phyloP scores from a whole-genome alignment of 139 green algal species.

The Tetradesmus obliquus region DNA sequence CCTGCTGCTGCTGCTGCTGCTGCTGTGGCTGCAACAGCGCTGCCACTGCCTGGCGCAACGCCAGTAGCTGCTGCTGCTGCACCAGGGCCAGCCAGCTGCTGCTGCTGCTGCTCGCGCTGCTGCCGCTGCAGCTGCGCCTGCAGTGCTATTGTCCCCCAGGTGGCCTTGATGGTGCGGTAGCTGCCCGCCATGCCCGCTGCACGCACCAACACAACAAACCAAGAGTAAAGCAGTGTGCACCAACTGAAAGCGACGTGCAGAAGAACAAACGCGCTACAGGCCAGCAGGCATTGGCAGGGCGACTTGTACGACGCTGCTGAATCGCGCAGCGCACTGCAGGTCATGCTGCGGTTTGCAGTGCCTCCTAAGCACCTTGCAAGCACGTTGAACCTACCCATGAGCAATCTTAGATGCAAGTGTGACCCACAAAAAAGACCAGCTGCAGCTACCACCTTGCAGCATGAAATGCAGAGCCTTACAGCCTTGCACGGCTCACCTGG shows the following conservation, averaged over 20 bases:
- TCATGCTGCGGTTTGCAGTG: too few species aligned
- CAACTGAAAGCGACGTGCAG: too few species aligned
- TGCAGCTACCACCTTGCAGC: too few species aligned
- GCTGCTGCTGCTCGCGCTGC: slow-evolving; percentile 12
- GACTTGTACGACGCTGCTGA: too few species aligned
- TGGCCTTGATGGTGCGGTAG: slow-evolving; percentile 46
- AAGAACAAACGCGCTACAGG: neutral
- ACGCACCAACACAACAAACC: neutral
- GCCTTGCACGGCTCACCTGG: slow-evolving; percentile 14
- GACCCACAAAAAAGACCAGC: too few species aligned
- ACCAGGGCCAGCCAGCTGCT: neutral
- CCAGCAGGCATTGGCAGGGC: neutral
- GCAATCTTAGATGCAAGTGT: too few species aligned
- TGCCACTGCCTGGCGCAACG: slow-evolving; percentile 57
- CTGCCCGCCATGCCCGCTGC: neutral
- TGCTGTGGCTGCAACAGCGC: slow-evolving; percentile 50
- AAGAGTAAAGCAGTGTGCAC: too few species aligned
- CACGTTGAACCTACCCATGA: too few species aligned
- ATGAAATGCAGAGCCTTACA: neutral
- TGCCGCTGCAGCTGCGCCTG: slow-evolving; percentile 10
- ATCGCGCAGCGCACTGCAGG: too few species aligned
- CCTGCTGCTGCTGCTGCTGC: neutral
- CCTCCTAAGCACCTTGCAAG: too few species aligned
- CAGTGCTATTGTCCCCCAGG: slow-evolving; percentile 23
- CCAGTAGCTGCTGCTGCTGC: slow-evolving; percentile 43